phyloP scores from a whole-genome alignment of 2,329 filamentous ascomycete species.

The Malbranchea zuffiana region DNA sequence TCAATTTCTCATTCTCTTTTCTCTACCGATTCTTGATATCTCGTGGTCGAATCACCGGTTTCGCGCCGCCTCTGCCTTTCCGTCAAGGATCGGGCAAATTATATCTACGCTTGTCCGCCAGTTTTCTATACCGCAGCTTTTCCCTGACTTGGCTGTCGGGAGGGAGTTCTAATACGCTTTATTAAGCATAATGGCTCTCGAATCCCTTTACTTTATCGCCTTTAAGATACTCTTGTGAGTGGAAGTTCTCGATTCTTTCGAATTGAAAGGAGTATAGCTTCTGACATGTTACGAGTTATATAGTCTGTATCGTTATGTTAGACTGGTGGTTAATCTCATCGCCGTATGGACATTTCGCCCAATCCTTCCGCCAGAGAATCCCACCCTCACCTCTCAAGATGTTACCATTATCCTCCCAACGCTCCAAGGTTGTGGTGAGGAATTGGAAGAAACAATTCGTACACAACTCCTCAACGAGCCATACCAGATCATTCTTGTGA shows the following conservation, averaged over 20 bases:
- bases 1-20: too few relatives aligned
- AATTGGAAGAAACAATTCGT: constrained; percentile 67
- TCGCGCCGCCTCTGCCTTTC: too few relatives aligned
- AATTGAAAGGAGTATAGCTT: not conserved
- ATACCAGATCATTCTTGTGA: constrained; percentile 69
- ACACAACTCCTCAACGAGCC: constrained; percentile 44
- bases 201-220: constrained; percentile 13
- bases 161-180: too few relatives aligned
- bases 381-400: constrained; percentile 68
- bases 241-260: not conserved
- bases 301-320: constrained; percentile 79
- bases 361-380: constrained; percentile 68
- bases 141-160: too few relatives aligned
- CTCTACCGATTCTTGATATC: too few relatives aligned
- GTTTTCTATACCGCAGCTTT: too few relatives aligned
- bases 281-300: constrained; percentile 11
- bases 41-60: too few relatives aligned
- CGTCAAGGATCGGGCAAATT: too few relatives aligned
- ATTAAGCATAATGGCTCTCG: constrained; percentile 14
- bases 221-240: constrained; percentile 17
- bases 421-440: constrained; percentile 75
- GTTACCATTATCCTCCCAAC: constrained; percentile 92
- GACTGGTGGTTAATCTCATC: constrained; percentile 71
- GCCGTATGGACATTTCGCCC: constrained; percentile 83
- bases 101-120: too few relatives aligned